Evolutionary conservation across 169 alveolate species (phyloP), one percentile per base, ranked within the genome.

Genomic region (Eimeria mitis): DNA sequence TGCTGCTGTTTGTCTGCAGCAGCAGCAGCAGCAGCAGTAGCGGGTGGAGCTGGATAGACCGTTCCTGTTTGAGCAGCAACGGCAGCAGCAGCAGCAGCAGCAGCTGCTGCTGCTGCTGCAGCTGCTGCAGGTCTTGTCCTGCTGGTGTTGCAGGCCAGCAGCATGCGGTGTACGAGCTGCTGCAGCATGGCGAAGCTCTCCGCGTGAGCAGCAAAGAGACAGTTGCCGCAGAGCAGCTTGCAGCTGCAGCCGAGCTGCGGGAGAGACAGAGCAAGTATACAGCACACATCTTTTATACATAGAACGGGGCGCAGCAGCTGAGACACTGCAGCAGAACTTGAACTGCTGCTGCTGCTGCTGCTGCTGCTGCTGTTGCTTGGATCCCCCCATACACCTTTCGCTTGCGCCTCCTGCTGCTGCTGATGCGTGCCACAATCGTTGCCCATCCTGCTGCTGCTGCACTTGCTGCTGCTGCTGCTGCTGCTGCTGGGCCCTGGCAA

Each of bases 141-240:
- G 91, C 91, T 84, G 59, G 59, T 84, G 78, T 61, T 84, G 91
- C 91, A 84, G 40, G 91, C 91, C 54, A 84, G 91, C 79, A 84
- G 78, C 91, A 84, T 84, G 42, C 91, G 91, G 44, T 84, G 91
- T 61, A 84, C 79, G 79, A 84, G 91, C 63, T 84, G 78, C 91
- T 84, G 91, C 75, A 84, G 56, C 91, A 84, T 84, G 47, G 76
- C 76, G 61, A 84, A 84, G 61, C 78, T 84, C 61, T 84, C 91
- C 4, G 91, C 49, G 34, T 56, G 65, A 19, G 78, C 91, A 61
- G 91, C 91, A 59, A 84, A 84, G 79, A 84, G 78, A 37, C 91
- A 84, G 2, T 40, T 31, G 61, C 91, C 91, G 63, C 91, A 84
- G 25, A 56, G 65, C 56, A 84, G 79, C 75, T 70, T 42, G 78